These are phyloP conservation scores for Phytophthora vignae DNA, from an alignment of 352 stramenopile species.

Conservation along the genomic window DNA sequence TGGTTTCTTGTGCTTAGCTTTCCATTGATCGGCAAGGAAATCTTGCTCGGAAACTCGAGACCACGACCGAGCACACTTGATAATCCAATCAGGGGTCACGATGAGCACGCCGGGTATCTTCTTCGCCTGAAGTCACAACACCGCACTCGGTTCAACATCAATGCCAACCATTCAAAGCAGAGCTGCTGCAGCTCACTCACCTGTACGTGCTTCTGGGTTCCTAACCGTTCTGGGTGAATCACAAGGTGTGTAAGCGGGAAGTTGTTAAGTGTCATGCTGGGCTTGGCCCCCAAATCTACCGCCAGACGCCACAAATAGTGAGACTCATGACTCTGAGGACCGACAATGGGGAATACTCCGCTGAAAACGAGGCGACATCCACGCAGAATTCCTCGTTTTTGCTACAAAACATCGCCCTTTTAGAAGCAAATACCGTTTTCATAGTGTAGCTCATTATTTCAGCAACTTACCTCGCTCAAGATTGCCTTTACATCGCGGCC, in stretches of 20 bases:
- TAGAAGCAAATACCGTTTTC: not conserved
- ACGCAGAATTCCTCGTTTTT: conserved; percentile 72
- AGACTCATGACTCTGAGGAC: conserved; percentile 60
- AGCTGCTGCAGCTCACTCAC: conserved; percentile 25
- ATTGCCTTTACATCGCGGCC: conserved; percentile 77
- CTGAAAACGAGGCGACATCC: conserved; percentile 84
- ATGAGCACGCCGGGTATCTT: conserved; percentile 65
- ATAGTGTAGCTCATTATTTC: not conserved
- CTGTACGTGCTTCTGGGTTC: conserved; percentile 84
- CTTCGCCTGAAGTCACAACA: conserved; percentile 52
- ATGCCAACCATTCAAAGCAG: not conserved
- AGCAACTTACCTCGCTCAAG: conserved; percentile 57
- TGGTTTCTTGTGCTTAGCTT: conserved; percentile 48
- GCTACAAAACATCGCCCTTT: conserved; percentile 38
- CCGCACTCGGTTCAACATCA: not conserved
- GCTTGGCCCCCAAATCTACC: conserved; percentile 69
- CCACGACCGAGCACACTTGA: conserved; percentile 83
- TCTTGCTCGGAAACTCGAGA: conserved; percentile 62
- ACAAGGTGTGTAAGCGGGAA: conserved; percentile 88
- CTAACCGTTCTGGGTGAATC: conserved; percentile 81
- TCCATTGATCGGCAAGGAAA: conserved; percentile 76
- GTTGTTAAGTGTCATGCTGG: conserved; percentile 74
- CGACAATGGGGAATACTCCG: conserved; percentile 76
- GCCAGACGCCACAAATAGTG: conserved; percentile 84
- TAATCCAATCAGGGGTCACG: conserved; percentile 83